phyloP scores from a whole-genome alignment of 805 yeast species.

The Debaryomyces maramus region DNA sequence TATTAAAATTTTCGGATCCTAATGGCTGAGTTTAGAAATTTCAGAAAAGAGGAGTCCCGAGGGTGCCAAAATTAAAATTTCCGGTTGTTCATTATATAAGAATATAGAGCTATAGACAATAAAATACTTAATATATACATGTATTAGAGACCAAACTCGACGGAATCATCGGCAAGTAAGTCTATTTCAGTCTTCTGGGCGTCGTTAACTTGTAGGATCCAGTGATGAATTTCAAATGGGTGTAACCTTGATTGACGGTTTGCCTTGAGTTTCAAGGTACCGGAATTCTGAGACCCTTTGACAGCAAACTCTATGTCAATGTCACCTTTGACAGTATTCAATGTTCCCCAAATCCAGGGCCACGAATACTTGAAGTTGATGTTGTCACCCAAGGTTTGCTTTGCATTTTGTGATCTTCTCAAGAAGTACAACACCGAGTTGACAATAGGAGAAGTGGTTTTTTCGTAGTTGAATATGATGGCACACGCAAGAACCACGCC shows the following conservation, averaged over 20 bases:
- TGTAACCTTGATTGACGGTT: slow-evolving; percentile 58
- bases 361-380: slow-evolving; percentile 69
- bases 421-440: slow-evolving; percentile 82
- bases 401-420: slow-evolving; percentile 69
- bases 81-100: background rate
- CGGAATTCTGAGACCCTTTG: slow-evolving; percentile 59
- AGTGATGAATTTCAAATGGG: slow-evolving; percentile 38
- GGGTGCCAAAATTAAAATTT: background rate
- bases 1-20: background rate
- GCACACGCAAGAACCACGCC: slow-evolving; percentile 40
- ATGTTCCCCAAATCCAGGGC: slow-evolving; percentile 88
- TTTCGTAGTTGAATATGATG: slow-evolving; percentile 89
- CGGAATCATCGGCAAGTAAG: slow-evolving; percentile 28
- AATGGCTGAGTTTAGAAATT: slow-evolving; percentile 1
- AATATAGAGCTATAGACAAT: too few species aligned
- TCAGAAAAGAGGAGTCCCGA: background rate
- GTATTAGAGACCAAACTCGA: slow-evolving; percentile 27
- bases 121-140: background rate
- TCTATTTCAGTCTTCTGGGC: slow-evolving; percentile 20
- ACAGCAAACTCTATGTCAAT: slow-evolving; percentile 74
- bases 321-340: slow-evolving; percentile 80
- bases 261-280: slow-evolving; percentile 68
- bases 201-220: slow-evolving; percentile 27
- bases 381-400: slow-evolving; percentile 66
- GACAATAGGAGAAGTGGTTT: slow-evolving; percentile 84